Conservation (phyloP, 2,329 filamentous ascomycete species). For the Botryotinia globosa region DNA sequence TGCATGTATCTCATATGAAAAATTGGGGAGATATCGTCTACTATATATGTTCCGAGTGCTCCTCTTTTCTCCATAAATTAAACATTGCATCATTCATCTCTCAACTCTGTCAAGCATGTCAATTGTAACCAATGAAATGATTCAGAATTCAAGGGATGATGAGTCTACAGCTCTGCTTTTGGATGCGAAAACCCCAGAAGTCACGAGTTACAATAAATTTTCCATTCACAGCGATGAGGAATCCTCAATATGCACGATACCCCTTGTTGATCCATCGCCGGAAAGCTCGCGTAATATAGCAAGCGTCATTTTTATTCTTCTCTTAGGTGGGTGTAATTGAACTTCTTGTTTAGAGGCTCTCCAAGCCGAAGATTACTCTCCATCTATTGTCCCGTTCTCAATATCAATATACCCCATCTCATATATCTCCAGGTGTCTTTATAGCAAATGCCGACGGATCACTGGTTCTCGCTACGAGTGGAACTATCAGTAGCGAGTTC, state of each 20-base stretch:
- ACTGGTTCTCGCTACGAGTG: constrained; percentile 63
- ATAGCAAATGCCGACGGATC: constrained; percentile 62
- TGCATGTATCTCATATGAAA: background rate
- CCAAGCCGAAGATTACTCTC: background rate
- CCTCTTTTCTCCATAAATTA: background rate
- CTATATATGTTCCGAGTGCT: background rate
- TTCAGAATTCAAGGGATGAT: background rate
- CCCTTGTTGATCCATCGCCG: background rate
- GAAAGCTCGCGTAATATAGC: constrained; percentile 20
- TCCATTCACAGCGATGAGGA: background rate
- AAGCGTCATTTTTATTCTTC: constrained; percentile 27
- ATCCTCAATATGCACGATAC: background rate
- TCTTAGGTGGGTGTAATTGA: constrained; percentile 25
- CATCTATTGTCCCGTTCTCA: background rate
- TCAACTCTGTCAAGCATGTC: background rate
- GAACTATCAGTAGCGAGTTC: constrained; percentile 59
- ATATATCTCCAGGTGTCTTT: constrained; percentile 51
- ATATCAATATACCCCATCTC: background rate
- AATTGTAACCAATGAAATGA: background rate
- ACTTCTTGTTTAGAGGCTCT: background rate
- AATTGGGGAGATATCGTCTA: background rate
- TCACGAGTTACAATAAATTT: background rate
- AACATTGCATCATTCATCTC: background rate
- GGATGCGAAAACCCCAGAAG: background rate
- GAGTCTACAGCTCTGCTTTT: background rate